These are phyloP conservation scores for Thermothielavioides terrestris DNA, from an alignment of 495 filamentous ascomycete genomes.

Conservation along the genomic window DNA sequence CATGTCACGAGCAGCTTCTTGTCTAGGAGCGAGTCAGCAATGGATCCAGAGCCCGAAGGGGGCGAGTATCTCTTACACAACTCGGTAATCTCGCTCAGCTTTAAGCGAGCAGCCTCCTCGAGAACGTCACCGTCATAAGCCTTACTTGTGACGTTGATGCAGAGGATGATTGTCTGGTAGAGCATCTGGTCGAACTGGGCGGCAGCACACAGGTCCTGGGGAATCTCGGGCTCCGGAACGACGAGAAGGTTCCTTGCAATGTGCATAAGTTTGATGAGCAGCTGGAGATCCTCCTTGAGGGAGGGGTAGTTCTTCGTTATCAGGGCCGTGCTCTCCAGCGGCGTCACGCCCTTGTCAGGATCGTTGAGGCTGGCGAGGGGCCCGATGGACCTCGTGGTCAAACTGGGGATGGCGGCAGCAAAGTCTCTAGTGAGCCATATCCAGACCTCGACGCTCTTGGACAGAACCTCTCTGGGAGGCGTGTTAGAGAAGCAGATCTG, in stretches of 20 bases:
- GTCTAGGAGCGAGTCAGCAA: conserved; percentile 38
- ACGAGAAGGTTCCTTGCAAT: conserved; percentile 80
- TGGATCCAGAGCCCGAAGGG: not conserved
- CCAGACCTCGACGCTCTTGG: conserved; percentile 58
- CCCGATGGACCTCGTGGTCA: conserved; percentile 32
- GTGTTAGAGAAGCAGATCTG: conserved; percentile 4
- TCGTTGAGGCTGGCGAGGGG: conserved; percentile 26
- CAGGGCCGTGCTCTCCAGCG: conserved; percentile 54
- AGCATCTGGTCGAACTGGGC: conserved; percentile 73
- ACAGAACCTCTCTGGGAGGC: conserved; percentile 42
- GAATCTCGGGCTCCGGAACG: conserved; percentile 59
- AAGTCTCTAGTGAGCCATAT: conserved; percentile 47
- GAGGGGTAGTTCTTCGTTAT: conserved; percentile 69
- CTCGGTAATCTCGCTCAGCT: conserved; percentile 47
- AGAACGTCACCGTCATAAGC: conserved; percentile 84
- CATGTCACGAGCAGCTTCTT: conserved; percentile 86
- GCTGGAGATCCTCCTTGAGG: conserved; percentile 71
- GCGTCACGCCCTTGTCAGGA: conserved; percentile 46
- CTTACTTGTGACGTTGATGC: conserved; percentile 78
- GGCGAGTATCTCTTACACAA: conserved; percentile 35
- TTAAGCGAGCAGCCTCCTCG: conserved; percentile 47
- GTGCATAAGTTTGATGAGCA: conserved; percentile 74
- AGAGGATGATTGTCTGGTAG: conserved; percentile 72
- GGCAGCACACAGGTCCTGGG: conserved; percentile 78
- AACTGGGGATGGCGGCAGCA: conserved; percentile 28